Conservation (phyloP, 305 asterid species). For the Fraxinus albicans region DNA sequence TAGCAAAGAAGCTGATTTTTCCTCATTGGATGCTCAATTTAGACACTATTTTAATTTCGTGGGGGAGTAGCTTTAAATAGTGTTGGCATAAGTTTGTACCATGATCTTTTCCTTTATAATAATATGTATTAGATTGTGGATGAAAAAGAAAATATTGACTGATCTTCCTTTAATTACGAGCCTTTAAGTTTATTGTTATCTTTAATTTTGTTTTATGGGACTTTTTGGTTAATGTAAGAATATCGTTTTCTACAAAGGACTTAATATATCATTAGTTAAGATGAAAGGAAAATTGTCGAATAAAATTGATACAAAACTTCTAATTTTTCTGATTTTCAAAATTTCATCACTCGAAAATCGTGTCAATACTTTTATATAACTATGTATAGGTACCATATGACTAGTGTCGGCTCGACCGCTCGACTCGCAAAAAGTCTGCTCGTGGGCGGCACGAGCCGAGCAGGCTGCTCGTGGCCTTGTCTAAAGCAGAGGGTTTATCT, state of each 20-base stretch:
- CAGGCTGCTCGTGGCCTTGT: no score
- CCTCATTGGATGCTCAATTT: conserved; percentile 39
- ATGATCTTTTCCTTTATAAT: conserved; percentile 1
- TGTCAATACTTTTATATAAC: no score
- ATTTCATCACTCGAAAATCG: no score
- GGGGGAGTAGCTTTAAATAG: conserved; percentile 28
- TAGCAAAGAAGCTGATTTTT: conserved; percentile 26
- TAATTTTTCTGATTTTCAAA: no score
- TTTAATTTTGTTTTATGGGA: not conserved
- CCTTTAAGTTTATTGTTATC: not conserved
- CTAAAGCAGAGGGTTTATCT: no score
- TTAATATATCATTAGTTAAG: not conserved
- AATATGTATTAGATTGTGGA: conserved; percentile 19
- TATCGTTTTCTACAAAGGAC: not conserved
- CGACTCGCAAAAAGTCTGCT: no score
- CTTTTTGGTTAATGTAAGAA: not conserved
- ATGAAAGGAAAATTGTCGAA: not conserved
- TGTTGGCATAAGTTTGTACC: conserved; percentile 23
- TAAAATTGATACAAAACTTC: not conserved
- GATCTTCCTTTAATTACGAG: not conserved
- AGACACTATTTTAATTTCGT: conserved; percentile 16
- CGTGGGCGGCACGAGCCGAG: no score
- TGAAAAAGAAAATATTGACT: not conserved
- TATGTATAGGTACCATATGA: no score
- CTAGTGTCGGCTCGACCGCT: no score